Evolutionary conservation across 2,329 filamentous ascomycete species (phyloP).

Genomic region (Fusarium clavum): DNA sequence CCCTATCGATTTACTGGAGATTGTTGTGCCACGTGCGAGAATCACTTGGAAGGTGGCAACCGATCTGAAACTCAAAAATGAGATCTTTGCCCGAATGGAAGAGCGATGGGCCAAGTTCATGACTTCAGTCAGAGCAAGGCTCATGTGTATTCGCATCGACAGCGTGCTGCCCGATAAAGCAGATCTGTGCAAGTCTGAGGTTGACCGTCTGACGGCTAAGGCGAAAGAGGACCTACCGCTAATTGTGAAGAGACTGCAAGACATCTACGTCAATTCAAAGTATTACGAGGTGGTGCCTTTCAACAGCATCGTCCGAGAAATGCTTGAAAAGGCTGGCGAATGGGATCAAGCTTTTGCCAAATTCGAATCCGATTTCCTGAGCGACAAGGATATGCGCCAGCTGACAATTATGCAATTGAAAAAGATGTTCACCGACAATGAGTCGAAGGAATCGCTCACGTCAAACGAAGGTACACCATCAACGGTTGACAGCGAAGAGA

Average conservation of each 20-base stretch:
- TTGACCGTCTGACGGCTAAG: slow-evolving; percentile 81
- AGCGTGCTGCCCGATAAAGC: slow-evolving; percentile 89
- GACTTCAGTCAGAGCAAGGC: slow-evolving; percentile 81
- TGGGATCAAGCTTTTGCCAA: slow-evolving; percentile 93
- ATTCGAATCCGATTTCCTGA: slow-evolving; percentile 93
- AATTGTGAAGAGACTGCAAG: slow-evolving; percentile 82
- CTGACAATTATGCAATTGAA: slow-evolving; percentile 92
- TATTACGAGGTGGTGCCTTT: slow-evolving; percentile 98
- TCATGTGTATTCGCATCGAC: slow-evolving; percentile 91
- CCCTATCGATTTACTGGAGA: slow-evolving; percentile 90
- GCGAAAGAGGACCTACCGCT: slow-evolving; percentile 84
- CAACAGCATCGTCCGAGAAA: slow-evolving; percentile 87
- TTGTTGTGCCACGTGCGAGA: slow-evolving; percentile 88
- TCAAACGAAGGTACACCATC: slow-evolving; percentile 75
- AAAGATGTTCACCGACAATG: slow-evolving; percentile 93
- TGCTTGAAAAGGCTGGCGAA: slow-evolving; percentile 91
- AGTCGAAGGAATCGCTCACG: slow-evolving; percentile 79
- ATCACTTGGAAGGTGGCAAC: slow-evolving; percentile 99
- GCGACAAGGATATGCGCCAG: slow-evolving; percentile 94
- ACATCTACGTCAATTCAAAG: slow-evolving; percentile 91
- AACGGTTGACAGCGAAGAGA: slow-evolving; percentile 62
- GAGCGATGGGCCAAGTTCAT: slow-evolving; percentile 89
- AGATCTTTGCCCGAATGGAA: slow-evolving; percentile 84
- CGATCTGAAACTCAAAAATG: slow-evolving; percentile 91
- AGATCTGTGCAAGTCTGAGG: slow-evolving; percentile 82